phyloP scores from a whole-genome alignment of 495 filamentous ascomycete genomes.

The Penicillium salamii region DNA sequence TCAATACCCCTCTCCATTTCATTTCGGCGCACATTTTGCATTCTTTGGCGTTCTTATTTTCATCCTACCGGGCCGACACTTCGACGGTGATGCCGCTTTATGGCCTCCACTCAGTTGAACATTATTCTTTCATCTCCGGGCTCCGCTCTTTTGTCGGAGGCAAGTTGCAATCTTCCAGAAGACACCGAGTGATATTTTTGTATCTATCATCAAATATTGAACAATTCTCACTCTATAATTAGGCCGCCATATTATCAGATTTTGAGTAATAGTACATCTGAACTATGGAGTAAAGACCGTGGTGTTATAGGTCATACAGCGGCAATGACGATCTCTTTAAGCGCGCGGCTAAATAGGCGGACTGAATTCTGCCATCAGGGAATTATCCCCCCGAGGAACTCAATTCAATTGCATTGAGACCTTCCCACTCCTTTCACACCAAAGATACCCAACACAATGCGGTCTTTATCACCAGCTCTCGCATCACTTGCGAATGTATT shows the following conservation, averaged over 20 bases:
- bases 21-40: slow-evolving; percentile 19
- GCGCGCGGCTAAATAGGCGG: slow-evolving; percentile 34
- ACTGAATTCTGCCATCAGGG: slow-evolving; percentile 29
- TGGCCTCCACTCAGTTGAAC: slow-evolving; percentile 1
- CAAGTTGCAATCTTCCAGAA: no score
- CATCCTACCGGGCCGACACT: slow-evolving; percentile 7
- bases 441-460: slow-evolving; percentile 30
- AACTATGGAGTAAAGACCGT: no score
- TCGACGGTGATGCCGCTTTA: slow-evolving; percentile 23
- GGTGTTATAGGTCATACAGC: background rate
- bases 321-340: slow-evolving; percentile 10
- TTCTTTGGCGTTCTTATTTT: slow-evolving; percentile 22
- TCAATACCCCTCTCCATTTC: background rate
- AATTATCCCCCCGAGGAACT: slow-evolving; percentile 24
- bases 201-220: no score
- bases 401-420: slow-evolving; percentile 7
- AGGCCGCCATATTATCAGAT: no score
- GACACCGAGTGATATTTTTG: no score
- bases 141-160: no score
- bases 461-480: slow-evolving; percentile 41
- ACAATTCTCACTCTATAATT: no score
- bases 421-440: slow-evolving; percentile 13
- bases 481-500: slow-evolving; percentile 46
- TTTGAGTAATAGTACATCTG: no score
- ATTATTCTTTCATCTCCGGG: no score